Conservation (phyloP, 1,139 yeast species). For the Hanseniaspora uvarum region DNA sequence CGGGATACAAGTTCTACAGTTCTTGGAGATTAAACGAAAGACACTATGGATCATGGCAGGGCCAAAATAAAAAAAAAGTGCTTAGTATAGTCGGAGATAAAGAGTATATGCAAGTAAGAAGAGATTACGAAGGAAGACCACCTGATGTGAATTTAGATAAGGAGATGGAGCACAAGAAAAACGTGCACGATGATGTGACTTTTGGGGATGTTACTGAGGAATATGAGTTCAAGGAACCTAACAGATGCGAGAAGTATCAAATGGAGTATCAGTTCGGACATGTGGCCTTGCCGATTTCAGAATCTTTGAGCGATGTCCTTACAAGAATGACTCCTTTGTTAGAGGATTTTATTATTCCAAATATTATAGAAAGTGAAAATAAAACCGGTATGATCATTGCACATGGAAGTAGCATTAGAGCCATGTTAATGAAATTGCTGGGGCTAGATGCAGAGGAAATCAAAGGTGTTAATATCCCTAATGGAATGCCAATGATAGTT, state of each 20-base stretch:
- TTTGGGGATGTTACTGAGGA: conserved; percentile 19
- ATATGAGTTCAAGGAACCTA: conserved; percentile 32
- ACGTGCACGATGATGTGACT: conserved; percentile 18
- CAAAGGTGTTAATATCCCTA: conserved; percentile 59
- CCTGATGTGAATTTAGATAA: conserved; percentile 38
- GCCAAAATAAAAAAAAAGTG: conserved; percentile 49
- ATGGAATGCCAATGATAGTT: conserved; percentile 61
- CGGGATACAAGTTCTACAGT: conserved; percentile 27
- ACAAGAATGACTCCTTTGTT: conserved; percentile 51
- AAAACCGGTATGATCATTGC: conserved; percentile 53
- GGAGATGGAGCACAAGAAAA: conserved; percentile 24
- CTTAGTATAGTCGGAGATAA: conserved; percentile 46
- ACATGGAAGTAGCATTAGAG: conserved; percentile 68
- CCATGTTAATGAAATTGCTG: conserved; percentile 50
- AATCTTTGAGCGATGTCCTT: conserved; percentile 58
- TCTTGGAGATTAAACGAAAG: conserved; percentile 70
- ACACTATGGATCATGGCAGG: conserved; percentile 70
- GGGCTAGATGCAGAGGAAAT: conserved; percentile 53
- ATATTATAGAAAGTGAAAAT: conserved; percentile 34
- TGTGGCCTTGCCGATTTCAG: conserved; percentile 47
- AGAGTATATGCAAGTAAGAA: conserved; percentile 54
- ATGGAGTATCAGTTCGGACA: conserved; percentile 34
- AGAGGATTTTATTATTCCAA: conserved; percentile 36
- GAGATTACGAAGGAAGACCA: conserved; percentile 61
- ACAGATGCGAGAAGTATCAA: conserved; percentile 29